phyloP scores from a whole-genome alignment of 176 grass and related monocot species.

The Aegilops bicornis region DNA sequence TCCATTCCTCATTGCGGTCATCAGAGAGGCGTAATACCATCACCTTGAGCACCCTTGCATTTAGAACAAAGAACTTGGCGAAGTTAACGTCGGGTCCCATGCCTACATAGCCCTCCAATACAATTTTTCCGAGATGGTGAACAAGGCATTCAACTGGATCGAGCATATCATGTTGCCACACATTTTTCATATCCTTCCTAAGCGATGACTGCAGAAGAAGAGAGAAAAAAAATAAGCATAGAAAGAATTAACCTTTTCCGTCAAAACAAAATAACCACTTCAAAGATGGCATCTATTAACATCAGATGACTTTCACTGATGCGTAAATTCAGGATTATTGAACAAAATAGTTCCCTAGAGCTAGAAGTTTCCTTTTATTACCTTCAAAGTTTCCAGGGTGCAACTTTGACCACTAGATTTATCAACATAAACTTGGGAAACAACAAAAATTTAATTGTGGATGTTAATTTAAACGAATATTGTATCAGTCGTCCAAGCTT shows the following conservation, averaged over 20 bases:
- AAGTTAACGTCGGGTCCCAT: slow-evolving; percentile 4
- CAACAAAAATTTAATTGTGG: background rate
- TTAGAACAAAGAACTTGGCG: slow-evolving; percentile 37
- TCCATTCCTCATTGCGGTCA: background rate
- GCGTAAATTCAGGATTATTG: background rate
- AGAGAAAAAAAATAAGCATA: background rate
- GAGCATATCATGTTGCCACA: background rate
- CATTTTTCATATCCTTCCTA: background rate
- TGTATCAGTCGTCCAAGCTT: background rate
- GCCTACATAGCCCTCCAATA: background rate
- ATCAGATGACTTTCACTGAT: background rate
- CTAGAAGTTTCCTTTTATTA: background rate
- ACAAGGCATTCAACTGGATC: slow-evolving; percentile 23
- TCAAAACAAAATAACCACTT: too few species aligned
- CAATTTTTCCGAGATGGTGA: background rate
- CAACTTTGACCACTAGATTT: background rate
- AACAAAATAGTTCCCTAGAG: background rate
- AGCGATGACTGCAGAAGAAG: background rate
- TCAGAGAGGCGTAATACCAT: background rate
- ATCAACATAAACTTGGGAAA: background rate
- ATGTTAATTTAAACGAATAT: background rate
- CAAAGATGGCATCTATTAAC: background rate
- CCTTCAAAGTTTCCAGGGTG: background rate
- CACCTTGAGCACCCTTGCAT: background rate
- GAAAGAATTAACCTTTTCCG: background rate